A percentile compares a stretch with the other conserved stretches of the same genome.
Evolutionary conservation across 2,329 filamentous ascomycete species (phyloP).

Genomic region (Trichoderma endophyticum): DNA sequence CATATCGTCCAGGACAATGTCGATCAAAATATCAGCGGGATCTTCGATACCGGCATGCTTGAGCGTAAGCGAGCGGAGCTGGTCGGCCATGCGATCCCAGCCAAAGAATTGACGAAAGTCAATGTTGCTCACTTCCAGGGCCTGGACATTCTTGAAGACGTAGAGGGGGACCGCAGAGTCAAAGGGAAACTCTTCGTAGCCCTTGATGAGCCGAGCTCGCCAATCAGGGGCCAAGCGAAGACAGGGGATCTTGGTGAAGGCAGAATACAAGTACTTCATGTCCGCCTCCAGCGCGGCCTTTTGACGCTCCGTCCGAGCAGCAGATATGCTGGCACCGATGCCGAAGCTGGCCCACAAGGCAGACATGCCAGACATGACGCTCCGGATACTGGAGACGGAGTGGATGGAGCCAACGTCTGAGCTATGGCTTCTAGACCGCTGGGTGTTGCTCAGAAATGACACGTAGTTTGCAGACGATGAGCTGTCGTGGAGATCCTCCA

Average conservation of each 20-base stretch:
- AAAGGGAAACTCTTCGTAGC: slow-evolving; percentile 97
- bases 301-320: slow-evolving; percentile 82
- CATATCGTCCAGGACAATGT: slow-evolving; percentile 95
- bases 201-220: slow-evolving; percentile 82
- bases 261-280: slow-evolving; percentile 93
- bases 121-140: slow-evolving; percentile 89
- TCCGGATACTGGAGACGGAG: slow-evolving; percentile 93
- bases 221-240: slow-evolving; percentile 88
- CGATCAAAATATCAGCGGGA: slow-evolving; percentile 81
- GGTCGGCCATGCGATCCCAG: slow-evolving; percentile 91
- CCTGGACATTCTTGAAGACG: slow-evolving; percentile 94
- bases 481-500: slow-evolving; percentile 91
- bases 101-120: slow-evolving; percentile 97
- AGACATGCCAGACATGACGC: slow-evolving; percentile 96
- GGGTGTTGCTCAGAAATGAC: slow-evolving; percentile 79
- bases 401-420: slow-evolving; percentile 89
- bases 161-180: slow-evolving; percentile 96
- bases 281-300: slow-evolving; percentile 83
- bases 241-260: slow-evolving; percentile 97
- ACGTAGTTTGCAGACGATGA: slow-evolving; percentile 88
- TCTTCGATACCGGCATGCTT: slow-evolving; percentile 88
- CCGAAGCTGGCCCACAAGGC: slow-evolving; percentile 87
- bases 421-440: slow-evolving; percentile 72
- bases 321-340: slow-evolving; percentile 73
- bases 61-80: slow-evolving; percentile 82